Conservation (phyloP, 208 protist species). For the Borovskyia barvae region DNA sequence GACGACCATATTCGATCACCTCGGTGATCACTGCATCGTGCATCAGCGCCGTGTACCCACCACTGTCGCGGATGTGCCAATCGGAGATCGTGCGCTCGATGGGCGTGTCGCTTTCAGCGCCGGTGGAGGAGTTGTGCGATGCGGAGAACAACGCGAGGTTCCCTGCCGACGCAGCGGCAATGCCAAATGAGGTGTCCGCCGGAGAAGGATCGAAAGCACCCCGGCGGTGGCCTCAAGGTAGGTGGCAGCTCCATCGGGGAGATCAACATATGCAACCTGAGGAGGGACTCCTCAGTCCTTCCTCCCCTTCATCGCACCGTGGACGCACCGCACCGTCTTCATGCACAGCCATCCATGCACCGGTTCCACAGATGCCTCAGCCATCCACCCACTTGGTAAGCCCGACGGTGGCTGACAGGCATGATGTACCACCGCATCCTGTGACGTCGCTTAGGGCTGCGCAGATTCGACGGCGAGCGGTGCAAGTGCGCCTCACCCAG, state of each 20-base stretch:
- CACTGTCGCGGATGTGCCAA: conserved; percentile 37
- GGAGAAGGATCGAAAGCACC: neutral
- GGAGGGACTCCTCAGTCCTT: no score
- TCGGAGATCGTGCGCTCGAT: conserved; percentile 40
- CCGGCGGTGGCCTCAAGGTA: no score
- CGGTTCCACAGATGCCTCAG: no score
- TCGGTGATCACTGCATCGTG: conserved; percentile 38
- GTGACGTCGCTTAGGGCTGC: neutral
- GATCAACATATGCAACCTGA: no score
- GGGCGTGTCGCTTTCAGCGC: conserved; percentile 40
- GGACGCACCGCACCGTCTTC: no score
- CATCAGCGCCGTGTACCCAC: conserved; percentile 49
- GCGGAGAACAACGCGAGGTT: neutral
- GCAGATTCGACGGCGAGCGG: conserved; percentile 11
- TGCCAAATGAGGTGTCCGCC: neutral
- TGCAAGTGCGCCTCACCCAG: conserved; percentile 33
- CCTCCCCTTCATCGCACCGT: no score
- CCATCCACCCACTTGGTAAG: no score
- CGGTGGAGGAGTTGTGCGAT: conserved; percentile 1
- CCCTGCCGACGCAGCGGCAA: neutral
- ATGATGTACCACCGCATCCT: no score
- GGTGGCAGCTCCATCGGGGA: no score
- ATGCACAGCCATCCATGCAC: no score
- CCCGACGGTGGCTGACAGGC: no score
- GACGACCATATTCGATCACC: conserved; percentile 46